Base-by-base conservation (phyloP, 352 stramenopile genomes). In the Globisporangium irregulare region DNA sequence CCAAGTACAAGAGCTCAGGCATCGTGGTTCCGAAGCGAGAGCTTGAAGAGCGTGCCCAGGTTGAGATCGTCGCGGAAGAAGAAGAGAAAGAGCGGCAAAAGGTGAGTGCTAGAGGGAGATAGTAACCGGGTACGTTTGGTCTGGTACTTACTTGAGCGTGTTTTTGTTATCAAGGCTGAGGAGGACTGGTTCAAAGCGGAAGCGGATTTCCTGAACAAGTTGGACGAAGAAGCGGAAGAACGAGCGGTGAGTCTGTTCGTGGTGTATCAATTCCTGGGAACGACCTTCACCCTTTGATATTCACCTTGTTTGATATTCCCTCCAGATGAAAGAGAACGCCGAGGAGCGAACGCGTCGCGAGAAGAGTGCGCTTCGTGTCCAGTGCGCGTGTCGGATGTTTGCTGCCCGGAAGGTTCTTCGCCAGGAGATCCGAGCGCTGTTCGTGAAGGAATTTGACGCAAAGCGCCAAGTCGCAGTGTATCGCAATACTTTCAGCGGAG, bases 361-460 rank as follows among this genome's bases (percentile, higher is more conserved):
- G 55, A 78, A 79, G 51, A 85, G 76, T 41, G 74, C 75, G 1
- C 24, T 90, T 10, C 27, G 62, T 3, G 74, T 94, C 46, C 82
- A 92, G 63, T 81, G 81, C 41, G 82, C 72, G 3, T 89, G 82
- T 36, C 83, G 83, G 4, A 78, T 84, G 74, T 91, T 83, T 57
- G 64, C 76, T 3, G 84, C 84, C 3, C 72, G 80, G 9, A 80
- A 82, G 63, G 60, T 77, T 3, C 73, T 94, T 14, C 77, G 81
- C 9, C 57, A 72, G 12, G 76, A 88, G 64, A 80, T 92, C 50
- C 66, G 73, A 18, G 59, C 71, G 32, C 62, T 77, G 32, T 87
- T 89, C 60, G 70, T 85, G 12, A 92, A 91, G 56, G 78, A 90
- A 24, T 91, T 89, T 48, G 73, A 91, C 46, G 57, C 66, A 9